These are phyloP conservation scores for Rugosomyces carneus DNA, from an alignment of 1,284 basidiomycete genomes.

Conservation along the genomic window DNA sequence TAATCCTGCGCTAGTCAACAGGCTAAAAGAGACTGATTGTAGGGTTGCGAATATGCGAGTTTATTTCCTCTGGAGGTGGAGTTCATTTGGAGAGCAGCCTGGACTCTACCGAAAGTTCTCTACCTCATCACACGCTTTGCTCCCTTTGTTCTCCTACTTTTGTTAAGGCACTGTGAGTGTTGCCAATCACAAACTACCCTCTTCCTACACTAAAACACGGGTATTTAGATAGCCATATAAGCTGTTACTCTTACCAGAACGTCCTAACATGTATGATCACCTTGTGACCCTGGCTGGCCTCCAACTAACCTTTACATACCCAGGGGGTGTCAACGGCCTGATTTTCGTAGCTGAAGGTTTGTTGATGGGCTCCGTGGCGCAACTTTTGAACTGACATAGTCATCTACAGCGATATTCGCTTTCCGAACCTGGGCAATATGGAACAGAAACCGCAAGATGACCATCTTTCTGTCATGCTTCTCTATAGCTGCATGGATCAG, in stretches of 20 bases:
- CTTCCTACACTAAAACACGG: neutral
- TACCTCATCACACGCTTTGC: neutral
- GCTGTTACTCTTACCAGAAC: neutral
- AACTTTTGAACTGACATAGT: neutral
- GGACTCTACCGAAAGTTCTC: neutral
- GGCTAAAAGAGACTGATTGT: neutral
- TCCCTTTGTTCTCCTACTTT: neutral
- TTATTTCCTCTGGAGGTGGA: neutral
- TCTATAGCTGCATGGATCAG: conserved; percentile 5
- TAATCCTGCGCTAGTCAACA: neutral
- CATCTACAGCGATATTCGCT: conserved; percentile 8
- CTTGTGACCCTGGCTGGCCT: neutral
- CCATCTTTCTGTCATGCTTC: conserved; percentile 3
- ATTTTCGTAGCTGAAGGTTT: neutral
- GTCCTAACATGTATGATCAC: neutral
- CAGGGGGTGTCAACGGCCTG: neutral
- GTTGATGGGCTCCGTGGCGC: neutral
- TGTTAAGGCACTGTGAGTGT: neutral
- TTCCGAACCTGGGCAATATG: conserved; percentile 14
- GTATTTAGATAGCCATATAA: neutral
- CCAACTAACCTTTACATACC: neutral
- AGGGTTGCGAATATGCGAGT: neutral
- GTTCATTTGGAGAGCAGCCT: neutral
- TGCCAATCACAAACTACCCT: neutral
- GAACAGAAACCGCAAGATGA: conserved; percentile 6